Evolutionary conservation across 192 early-diverging fungal species (phyloP), one percentile per base, ranked within the genome.

Genomic region (Podila verticillata): DNA sequence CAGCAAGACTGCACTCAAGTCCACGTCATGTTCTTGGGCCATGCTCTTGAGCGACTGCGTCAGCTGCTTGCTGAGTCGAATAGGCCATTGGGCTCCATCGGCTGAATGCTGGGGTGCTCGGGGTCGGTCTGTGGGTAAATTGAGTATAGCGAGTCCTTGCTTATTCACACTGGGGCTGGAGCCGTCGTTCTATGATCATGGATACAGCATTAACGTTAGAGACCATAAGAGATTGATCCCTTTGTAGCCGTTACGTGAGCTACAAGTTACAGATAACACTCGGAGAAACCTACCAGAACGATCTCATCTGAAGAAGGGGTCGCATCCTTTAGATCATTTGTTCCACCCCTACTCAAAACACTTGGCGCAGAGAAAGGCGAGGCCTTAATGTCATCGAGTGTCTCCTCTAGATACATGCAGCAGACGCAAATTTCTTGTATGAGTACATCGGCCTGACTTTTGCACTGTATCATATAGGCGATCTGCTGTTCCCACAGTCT

Each of bases 151-250:
- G 24, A 28, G 49, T 56, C 9, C 64, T 34, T 51, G 48, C 5
- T 32, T 24, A 22, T 6, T 35, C 26, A 54, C n/a, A 19, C 20
- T 30, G 48, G 62, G 12, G 31, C 31, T 30, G 44, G 22, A 20
- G 35, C 39, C 7, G 44, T 54, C 49, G 22, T 65, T 32, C 64
- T 65, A 54, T n/a, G n/a, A n/a, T n/a, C n/a, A n/a, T 65, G 64
- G 51, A 47, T 49, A 48, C 17, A 65, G 28, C 36, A 29, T 35
- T 17, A 29, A 22, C 6, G 64, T 65, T 12, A 65, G 49, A 39
- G 19, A 63, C 35, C 62, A 48, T 48, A 48, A 63, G 22, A 19
- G n/a, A 48, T 47, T 17, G 39, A 63, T n/a, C 24, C 32, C 32
- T 34, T 34, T 34, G 32, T 5, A 34, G 32, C 32, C 32, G 32